Evolutionary conservation across 192 early-diverging fungal genomes (phyloP), one percentile per base, ranked within the genome.

Genomic region (Coemansia sp.): DNA sequence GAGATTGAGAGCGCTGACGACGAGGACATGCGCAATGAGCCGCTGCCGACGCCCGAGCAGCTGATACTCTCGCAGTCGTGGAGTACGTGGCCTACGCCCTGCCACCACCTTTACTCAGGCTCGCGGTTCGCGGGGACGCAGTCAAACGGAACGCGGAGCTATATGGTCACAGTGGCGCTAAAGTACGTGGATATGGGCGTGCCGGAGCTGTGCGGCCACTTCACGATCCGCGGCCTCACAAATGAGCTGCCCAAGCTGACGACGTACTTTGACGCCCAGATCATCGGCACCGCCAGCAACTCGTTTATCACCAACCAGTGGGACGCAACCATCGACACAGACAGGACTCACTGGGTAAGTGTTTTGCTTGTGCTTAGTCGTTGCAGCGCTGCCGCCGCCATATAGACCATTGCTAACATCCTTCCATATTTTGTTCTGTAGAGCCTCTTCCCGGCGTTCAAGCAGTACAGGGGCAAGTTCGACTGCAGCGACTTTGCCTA

Each of bases 211-310:
- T 89, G 88, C 67, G 91, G 89, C 40, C 89, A 89, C 67, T 83
- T 92, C 50, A 85, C 84, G 25, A 91, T 92, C 56, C 79, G 88
- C 41, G 87, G 87, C n/a, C 85, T 92, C 50, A 91, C 91, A 2
- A 61, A 53, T 61, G 89, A 89, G 62, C 84, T 84, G 79, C 89
- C 91, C 33, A 82, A 81, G 63, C 78, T 92, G 55, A 87, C 86
- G 60, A 92, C 90, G 36, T 92, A 83, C 65, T 92, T 92, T 73
- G 90, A 92, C 55, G 88, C 84, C 10, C 89, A 92, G 71, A 84
- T 92, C 59, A 83, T 92, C 63, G 91, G 89, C 8, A 72, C 72
- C 23, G 67, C 67, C 34, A 58, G 74, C 46, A 67, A 89, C 79
- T 75, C 81, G 50, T 92, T 92, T 64, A 62, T 89, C 49, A 92